Conservation (phyloP, 768 basidiomycete species). For the Pulveroboletus sp. region DNA sequence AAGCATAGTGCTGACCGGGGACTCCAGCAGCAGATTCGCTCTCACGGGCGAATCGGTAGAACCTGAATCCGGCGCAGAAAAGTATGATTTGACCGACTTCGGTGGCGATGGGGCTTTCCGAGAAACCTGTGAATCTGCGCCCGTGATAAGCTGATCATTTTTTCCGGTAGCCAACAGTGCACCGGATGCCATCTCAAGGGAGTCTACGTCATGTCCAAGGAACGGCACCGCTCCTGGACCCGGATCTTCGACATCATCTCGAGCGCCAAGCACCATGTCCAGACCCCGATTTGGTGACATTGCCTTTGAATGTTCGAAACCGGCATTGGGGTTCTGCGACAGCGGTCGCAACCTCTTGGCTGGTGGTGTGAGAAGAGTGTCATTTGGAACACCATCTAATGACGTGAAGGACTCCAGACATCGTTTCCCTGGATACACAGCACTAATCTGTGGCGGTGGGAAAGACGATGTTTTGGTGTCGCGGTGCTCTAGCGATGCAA, state of each 20-base stretch:
- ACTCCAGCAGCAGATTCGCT: constrained; percentile 28
- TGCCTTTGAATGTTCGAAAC: background rate
- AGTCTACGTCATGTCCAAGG: background rate
- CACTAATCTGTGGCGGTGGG: constrained; percentile 14
- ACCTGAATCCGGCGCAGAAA: constrained; percentile 37
- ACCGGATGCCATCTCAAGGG: background rate
- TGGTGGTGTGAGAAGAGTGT: constrained; percentile 19
- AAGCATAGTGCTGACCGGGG: constrained; percentile 32
- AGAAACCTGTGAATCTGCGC: background rate
- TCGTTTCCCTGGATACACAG: constrained; percentile 25
- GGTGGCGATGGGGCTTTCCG: constrained; percentile 26
- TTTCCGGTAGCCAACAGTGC: constrained; percentile 1
- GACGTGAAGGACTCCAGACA: constrained; percentile 24
- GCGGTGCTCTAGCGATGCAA: constrained; percentile 2
- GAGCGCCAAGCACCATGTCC: constrained; percentile 1
- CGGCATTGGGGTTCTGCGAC: constrained; percentile 2
- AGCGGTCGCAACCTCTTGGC: constrained; percentile 19
- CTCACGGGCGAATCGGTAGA: constrained; percentile 21
- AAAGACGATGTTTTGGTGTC: constrained; percentile 10
- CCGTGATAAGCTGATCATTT: background rate
- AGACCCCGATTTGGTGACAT: constrained; percentile 9
- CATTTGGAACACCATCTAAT: constrained; percentile 20
- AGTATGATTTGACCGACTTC: constrained; percentile 33
- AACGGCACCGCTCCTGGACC: background rate
- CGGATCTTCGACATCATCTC: constrained; percentile 1